phyloP scores from a whole-genome alignment of 192 early-diverging fungal genomes.

The Coemansia sp. region DNA sequence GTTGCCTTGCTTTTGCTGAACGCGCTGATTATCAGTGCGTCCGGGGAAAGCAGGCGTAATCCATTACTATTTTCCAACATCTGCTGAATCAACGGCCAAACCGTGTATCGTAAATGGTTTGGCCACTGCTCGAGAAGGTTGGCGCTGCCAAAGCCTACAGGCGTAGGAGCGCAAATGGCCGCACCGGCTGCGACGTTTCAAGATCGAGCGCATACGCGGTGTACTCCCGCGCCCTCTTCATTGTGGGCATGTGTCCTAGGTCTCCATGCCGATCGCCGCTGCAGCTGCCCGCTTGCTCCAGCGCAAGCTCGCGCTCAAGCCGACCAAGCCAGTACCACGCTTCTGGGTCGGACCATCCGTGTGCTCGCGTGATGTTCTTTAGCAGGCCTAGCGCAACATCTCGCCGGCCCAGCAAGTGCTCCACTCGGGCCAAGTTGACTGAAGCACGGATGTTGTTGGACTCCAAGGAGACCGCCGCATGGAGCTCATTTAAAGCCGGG shows the following conservation, averaged over 20 bases:
- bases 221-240: slow-evolving; percentile 36
- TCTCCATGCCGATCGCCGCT: neutral
- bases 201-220: slow-evolving; percentile 46
- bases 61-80: too few species aligned
- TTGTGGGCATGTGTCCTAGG: neutral
- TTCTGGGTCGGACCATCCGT: slow-evolving; percentile 52
- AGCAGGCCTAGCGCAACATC: slow-evolving; percentile 48
- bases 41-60: too few species aligned
- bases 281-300: slow-evolving; percentile 7
- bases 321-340: slow-evolving; percentile 52
- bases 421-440: slow-evolving; percentile 37
- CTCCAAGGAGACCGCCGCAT: slow-evolving; percentile 44
- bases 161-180: slow-evolving; percentile 30
- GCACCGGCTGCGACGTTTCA: slow-evolving; percentile 42
- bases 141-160: neutral
- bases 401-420: slow-evolving; percentile 36
- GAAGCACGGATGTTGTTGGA: slow-evolving; percentile 39
- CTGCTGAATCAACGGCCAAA: too few species aligned
- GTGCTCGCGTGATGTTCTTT: slow-evolving; percentile 44
- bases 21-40: too few species aligned
- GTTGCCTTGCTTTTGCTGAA: too few species aligned
- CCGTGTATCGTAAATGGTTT: too few species aligned
- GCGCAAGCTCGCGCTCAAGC: slow-evolving; percentile 45
- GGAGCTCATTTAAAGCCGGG: slow-evolving; percentile 43
- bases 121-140: too few species aligned